Conservation (phyloP, 495 filamentous ascomycete genomes). For the Aspergillus sclerotiicarbonarius region DNA sequence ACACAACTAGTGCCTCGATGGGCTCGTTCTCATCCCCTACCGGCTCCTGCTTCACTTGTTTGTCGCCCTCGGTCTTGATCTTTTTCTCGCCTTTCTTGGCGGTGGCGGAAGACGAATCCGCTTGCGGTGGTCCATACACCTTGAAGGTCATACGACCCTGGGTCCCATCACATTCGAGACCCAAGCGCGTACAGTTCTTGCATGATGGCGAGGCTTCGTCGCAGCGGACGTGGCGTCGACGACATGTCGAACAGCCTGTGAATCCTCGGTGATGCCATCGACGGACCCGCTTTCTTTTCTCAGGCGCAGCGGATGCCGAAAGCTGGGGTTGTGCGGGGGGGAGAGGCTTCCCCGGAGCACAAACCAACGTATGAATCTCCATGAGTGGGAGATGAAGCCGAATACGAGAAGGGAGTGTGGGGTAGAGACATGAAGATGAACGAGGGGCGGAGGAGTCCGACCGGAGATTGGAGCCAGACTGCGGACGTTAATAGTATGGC, state of each 20-base stretch:
- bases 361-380: slow-evolving; percentile 33
- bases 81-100: slow-evolving; percentile 26
- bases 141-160: slow-evolving; percentile 45
- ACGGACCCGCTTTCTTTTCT: slow-evolving; percentile 43
- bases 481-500: neutral
- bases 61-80: slow-evolving; percentile 6
- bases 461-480: slow-evolving; percentile 2
- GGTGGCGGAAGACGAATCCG: slow-evolving; percentile 16
- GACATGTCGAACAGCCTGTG: slow-evolving; percentile 42
- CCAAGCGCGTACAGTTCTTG: slow-evolving; percentile 40
- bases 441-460: slow-evolving; percentile 4
- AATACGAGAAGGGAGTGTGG: slow-evolving; percentile 11
- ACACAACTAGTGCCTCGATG: slow-evolving; percentile 13
- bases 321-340: slow-evolving; percentile 13
- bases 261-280: slow-evolving; percentile 43
- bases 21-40: slow-evolving; percentile 7
- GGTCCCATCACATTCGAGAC: slow-evolving; percentile 39
- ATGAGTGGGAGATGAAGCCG: slow-evolving; percentile 21
- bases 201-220: slow-evolving; percentile 44
- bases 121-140: slow-evolving; percentile 36
- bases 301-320: slow-evolving; percentile 14
- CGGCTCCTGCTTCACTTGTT: slow-evolving; percentile 12
- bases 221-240: slow-evolving; percentile 44
- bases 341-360: slow-evolving; percentile 24
- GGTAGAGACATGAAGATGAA: slow-evolving; percentile 28